Evolutionary conservation across 2,329 filamentous ascomycete genomes (phyloP).

Genomic region (Cercospora sp.): DNA sequence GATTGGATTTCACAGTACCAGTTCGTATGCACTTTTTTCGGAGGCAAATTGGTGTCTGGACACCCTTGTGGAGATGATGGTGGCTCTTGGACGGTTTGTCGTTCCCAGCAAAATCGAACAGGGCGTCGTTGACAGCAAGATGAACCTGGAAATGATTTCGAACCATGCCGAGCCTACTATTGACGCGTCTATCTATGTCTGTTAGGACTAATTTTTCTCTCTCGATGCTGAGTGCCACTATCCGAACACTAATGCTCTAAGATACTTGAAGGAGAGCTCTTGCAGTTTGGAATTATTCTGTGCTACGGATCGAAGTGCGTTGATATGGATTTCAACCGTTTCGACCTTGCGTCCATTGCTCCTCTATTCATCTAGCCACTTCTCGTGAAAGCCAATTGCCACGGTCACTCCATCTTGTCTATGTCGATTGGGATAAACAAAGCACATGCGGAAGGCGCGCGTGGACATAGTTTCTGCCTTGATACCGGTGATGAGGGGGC

Average conservation of each 20-base stretch:
- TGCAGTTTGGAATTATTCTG: neutral
- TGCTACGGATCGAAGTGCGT: neutral
- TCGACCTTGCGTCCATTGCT: neutral
- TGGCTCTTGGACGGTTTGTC: too few species aligned
- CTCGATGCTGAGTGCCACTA: neutral
- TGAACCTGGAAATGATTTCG: too few species aligned
- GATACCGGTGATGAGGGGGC: neutral
- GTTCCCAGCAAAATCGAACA: too few species aligned
- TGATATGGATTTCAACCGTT: neutral
- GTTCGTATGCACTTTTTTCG: neutral
- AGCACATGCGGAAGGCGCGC: neutral
- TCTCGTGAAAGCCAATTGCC: neutral
- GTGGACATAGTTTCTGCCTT: neutral
- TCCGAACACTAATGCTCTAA: neutral
- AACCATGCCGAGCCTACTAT: too few species aligned
- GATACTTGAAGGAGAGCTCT: neutral
- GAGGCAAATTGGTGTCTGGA: neutral
- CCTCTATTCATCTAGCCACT: neutral
- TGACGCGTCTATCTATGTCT: too few species aligned
- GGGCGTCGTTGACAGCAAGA: too few species aligned
- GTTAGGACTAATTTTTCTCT: too few species aligned
- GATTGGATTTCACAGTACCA: neutral
- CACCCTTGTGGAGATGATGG: neutral
- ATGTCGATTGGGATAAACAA: neutral
- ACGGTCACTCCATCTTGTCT: neutral